Conservation (phyloP, 2,329 filamentous ascomycete genomes). For the Stagonosporopsis rhizophila region DNA sequence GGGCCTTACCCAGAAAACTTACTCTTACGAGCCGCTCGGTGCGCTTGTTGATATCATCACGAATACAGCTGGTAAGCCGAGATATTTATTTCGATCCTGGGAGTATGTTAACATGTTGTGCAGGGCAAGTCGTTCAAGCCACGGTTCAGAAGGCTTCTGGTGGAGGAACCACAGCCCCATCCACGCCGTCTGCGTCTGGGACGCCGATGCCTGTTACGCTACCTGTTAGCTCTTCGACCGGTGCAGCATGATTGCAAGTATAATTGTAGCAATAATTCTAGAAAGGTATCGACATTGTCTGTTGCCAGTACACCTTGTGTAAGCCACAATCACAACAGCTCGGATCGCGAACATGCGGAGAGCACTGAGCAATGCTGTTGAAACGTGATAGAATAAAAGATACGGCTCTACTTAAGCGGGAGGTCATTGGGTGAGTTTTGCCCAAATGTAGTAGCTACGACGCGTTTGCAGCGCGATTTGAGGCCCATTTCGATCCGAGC, state of each 20-base stretch:
- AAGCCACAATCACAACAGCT: background rate
- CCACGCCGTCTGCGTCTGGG: constrained; percentile 24
- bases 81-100: background rate
- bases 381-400: too few species aligned
- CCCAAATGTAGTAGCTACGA: background rate
- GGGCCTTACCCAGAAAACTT: constrained; percentile 60
- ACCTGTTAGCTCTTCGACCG: constrained; percentile 36
- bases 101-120: background rate
- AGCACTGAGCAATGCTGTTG: too few species aligned
- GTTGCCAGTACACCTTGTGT: background rate
- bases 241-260: constrained; percentile 20
- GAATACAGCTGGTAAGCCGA: constrained; percentile 52
- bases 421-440: background rate
- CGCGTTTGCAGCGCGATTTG: too few species aligned
- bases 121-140: constrained; percentile 62
- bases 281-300: background rate
- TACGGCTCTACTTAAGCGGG: background rate
- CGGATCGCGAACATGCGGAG: too few species aligned
- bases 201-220: constrained; percentile 42
- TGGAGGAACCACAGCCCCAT: constrained; percentile 28
- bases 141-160: constrained; percentile 47
- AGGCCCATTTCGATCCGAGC: background rate
- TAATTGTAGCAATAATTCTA: background rate
- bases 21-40: constrained; percentile 58
- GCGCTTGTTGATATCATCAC: constrained; percentile 64